Evolutionary conservation across 2,329 filamentous ascomycete genomes (phyloP).

Genomic region (Emydomyces testavorans): DNA sequence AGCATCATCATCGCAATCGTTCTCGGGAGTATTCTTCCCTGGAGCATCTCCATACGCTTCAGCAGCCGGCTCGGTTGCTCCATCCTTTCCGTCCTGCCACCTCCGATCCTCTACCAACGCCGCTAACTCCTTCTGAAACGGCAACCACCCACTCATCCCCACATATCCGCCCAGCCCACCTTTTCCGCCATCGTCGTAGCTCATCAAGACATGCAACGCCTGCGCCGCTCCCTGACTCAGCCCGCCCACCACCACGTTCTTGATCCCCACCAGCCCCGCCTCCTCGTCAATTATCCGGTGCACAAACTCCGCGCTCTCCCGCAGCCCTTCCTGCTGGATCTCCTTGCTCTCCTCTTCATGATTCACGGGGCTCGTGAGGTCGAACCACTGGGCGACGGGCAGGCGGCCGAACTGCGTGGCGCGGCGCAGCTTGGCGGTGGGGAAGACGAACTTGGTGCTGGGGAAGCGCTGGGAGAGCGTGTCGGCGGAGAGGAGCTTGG

Average conservation of each 20-base stretch:
- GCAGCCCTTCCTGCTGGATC: slow-evolving; percentile 18
- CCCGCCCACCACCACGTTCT: slow-evolving; percentile 20
- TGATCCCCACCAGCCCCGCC: slow-evolving; percentile 14
- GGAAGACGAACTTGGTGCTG: slow-evolving; percentile 30
- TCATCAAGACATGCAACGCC: slow-evolving; percentile 17
- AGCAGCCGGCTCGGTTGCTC: no score
- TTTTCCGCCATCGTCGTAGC: slow-evolving; percentile 12
- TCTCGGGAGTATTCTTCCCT: no score
- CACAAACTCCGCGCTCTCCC: slow-evolving; percentile 17
- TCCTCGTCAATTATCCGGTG: slow-evolving; percentile 19
- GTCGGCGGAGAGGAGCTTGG: slow-evolving; percentile 3
- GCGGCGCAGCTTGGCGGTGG: slow-evolving; percentile 19
- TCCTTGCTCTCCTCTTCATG: slow-evolving; percentile 16
- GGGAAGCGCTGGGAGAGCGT: slow-evolving; percentile 27
- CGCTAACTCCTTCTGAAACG: slow-evolving; percentile 30
- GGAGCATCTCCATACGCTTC: no score
- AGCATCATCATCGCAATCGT: no score
- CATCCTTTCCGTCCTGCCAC: not conserved
- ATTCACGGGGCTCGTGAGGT: slow-evolving; percentile 25
- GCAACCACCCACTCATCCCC: slow-evolving; percentile 37
- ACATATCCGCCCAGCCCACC: slow-evolving; percentile 29
- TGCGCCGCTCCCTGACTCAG: slow-evolving; percentile 20
- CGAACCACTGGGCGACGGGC: slow-evolving; percentile 32
- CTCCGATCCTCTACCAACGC: slow-evolving; percentile 15
- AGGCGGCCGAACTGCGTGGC: slow-evolving; percentile 20